Conservation (phyloP, 106 monocot genomes). For the Ottelia alismoides region DNA sequence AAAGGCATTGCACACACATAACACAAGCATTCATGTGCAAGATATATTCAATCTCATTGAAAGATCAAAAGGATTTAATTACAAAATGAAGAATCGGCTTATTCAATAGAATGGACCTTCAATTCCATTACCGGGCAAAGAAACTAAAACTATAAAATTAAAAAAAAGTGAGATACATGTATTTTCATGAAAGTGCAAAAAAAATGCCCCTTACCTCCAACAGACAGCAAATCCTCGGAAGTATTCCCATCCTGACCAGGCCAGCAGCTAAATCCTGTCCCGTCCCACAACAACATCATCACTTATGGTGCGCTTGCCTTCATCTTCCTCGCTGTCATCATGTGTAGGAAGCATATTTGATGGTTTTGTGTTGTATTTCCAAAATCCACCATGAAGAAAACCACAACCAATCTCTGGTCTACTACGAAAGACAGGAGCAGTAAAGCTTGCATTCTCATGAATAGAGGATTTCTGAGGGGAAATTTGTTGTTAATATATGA, state of each 20-base stretch:
- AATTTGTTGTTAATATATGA: neutral
- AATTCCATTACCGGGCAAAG: too few species aligned
- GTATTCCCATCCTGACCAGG: conserved; percentile 85
- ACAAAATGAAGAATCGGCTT: too few species aligned
- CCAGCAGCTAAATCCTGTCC: conserved; percentile 95
- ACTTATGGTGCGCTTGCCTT: conserved; percentile 60
- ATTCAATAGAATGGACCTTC: too few species aligned
- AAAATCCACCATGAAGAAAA: conserved; percentile 89
- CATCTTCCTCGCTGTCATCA: conserved; percentile 24
- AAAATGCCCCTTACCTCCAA: conserved; percentile 88
- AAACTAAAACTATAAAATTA: too few species aligned
- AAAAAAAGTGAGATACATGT: too few species aligned
- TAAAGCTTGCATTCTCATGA: conserved; percentile 37
- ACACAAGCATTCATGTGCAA: too few species aligned
- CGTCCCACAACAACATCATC: conserved; percentile 82
- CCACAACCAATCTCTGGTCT: conserved; percentile 60
- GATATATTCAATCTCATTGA: too few species aligned
- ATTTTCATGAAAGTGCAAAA: too few species aligned
- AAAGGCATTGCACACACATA: too few species aligned
- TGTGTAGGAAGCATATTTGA: conserved; percentile 53
- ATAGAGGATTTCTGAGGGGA: conserved; percentile 49
- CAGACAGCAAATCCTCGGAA: conserved; percentile 87
- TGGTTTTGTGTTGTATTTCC: conserved; percentile 92
- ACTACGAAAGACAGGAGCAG: conserved; percentile 79
- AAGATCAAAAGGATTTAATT: too few species aligned